phyloP scores from a whole-genome alignment of 192 early-diverging fungal genomes.

The Coemansia sp. region DNA sequence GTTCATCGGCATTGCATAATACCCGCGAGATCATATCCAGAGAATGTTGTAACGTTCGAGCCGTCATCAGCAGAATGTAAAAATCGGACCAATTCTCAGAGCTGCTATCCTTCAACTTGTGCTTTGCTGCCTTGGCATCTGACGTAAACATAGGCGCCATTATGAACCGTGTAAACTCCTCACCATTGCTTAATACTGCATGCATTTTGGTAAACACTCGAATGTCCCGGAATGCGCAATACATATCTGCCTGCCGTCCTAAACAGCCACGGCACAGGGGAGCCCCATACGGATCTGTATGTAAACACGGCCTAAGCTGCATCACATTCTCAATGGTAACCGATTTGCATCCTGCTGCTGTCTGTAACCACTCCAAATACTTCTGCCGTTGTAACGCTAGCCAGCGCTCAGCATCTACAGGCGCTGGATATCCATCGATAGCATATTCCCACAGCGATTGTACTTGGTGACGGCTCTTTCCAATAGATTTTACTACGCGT shows the following conservation, averaged over 20 bases:
- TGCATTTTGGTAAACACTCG: constrained; percentile 10
- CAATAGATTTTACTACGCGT: background rate
- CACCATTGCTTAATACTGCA: background rate
- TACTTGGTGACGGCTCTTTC: background rate
- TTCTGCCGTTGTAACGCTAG: constrained; percentile 9
- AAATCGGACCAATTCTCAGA: constrained; percentile 8
- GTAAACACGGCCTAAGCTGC: background rate
- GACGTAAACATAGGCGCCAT: constrained; percentile 10
- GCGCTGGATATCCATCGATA: constrained; percentile 18
- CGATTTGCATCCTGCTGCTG: background rate
- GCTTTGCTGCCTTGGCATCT: background rate
- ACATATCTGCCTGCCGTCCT: constrained; percentile 9
- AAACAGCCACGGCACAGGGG: constrained; percentile 25
- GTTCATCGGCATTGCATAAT: background rate
- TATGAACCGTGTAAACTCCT: constrained; percentile 4
- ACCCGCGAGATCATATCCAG: background rate
- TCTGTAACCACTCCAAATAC: constrained; percentile 7
- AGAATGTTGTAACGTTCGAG: background rate
- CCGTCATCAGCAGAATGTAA: constrained; percentile 17
- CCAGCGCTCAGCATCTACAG: constrained; percentile 19
- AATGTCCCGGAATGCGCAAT: constrained; percentile 13
- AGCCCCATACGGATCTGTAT: background rate
- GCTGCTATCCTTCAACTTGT: background rate
- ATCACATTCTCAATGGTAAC: constrained; percentile 4
- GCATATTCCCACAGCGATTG: constrained; percentile 16